A percentile compares a stretch with the other conserved stretches of the same genome.
Evolutionary conservation across 441 rosid species (phyloP).

Genomic region (Pelargonium fulgidum): DNA sequence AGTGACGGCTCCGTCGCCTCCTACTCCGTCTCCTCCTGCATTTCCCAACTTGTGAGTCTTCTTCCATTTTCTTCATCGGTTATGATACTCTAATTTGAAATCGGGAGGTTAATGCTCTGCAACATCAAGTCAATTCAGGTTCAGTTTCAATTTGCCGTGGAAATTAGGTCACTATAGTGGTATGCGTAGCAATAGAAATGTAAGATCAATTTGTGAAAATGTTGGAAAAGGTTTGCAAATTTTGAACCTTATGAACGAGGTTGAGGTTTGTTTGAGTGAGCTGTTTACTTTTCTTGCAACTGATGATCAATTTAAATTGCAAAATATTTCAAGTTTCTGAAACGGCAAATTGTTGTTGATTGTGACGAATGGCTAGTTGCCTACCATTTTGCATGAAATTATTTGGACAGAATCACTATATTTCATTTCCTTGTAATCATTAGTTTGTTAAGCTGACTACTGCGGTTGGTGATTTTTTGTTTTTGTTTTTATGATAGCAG

Average conservation of each 20-base stretch:
- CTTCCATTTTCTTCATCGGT: not conserved
- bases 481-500: slow-evolving; percentile 24
- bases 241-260: not conserved
- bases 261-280: not conserved
- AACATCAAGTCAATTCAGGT: too few species aligned
- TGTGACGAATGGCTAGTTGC: not conserved
- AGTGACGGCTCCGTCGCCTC: slow-evolving; percentile 77
- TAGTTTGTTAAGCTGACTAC: not conserved
- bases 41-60: slow-evolving; percentile 40
- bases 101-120: too few species aligned
- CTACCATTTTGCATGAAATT: not conserved
- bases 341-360: not conserved
- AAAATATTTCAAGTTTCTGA: not conserved
- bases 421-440: not conserved
- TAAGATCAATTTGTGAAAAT: not conserved
- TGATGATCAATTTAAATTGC: not conserved
- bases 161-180: not conserved
- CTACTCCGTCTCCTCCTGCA: slow-evolving; percentile 60
- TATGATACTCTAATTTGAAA: too few species aligned
- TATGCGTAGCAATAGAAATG: not conserved
- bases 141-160: not conserved
- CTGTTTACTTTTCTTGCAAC: not conserved
- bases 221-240: not conserved
- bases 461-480: not conserved
- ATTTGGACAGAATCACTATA: not conserved